Evolutionary conservation across 169 alveolate species (phyloP), one percentile per base, ranked within the genome.

Genomic region (Plasmodium inui): DNA sequence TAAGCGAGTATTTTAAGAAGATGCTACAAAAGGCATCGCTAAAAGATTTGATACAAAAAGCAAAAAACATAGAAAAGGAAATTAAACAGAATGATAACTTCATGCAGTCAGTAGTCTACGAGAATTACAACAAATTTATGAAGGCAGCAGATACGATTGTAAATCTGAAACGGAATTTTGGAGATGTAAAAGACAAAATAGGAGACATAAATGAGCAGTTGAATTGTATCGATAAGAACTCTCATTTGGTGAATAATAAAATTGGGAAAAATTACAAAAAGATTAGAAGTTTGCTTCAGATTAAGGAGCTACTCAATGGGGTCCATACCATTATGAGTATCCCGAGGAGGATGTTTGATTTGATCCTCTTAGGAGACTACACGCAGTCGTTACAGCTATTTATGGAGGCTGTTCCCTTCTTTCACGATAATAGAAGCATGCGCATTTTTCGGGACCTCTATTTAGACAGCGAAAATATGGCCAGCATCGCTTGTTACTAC

Each of bases 111-210:
- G 86, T 98, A 30, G 98, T 98, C 1, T 98, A 97, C 88, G 98
- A 98, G 72, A 97, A 98, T 94, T 98, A 98, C 83, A 95, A 92
- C 37, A 97, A 97, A 90, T 98, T 98, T 96, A 96, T 98, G 14
- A 84, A 97, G 10, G 98, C 98, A 19, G 97, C 98, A 22, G 98
- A 97, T 79, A 95, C 98, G 7, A 96, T 98, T 9, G 85, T 94
- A 70, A 84, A 94, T 61, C 96, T 97, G 94, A 96, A 96, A 70
- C 73, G 83, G 39, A 53, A 85, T 61, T 95, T 96, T 82, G 84
- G 53, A 50, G 6, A 70, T 26, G 93, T 96, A 28, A 96, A 94
- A 70, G 83, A 80, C 10, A 90, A 94, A 88, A 85, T 96, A 26
- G 61, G 83, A 28, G 30, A 44, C 3, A 72, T 91, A 32, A 57